Evolutionary conservation across 169 alveolate genomes (phyloP), one percentile per base, ranked within the genome.

Genomic region (Eimeria necatrix): DNA sequence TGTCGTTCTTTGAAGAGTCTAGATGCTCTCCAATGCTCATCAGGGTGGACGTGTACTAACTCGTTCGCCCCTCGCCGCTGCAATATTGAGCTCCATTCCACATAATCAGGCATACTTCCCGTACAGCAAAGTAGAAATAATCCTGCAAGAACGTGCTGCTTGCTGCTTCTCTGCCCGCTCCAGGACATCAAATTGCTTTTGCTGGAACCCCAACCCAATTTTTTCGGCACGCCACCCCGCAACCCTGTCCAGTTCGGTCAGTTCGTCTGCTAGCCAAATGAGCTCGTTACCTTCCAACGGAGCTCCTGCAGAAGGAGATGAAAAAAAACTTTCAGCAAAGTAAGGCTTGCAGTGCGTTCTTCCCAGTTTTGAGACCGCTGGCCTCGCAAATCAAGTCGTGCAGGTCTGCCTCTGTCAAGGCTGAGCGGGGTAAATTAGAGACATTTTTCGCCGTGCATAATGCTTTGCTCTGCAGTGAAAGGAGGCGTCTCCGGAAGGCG

Each of bases 401-500:
- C 20, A 32, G 41, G 41, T 2, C 41, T 32, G 41, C 41, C 41
- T 32, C n/a, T n/a, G n/a, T n/a, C 41, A 32, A 32, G 41, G 41
- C 41, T 0, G 41, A 32, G 41, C 41, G 41, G 7, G 10, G 73
- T 4, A 16, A 46, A 80, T 8, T 20, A 18, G 52, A 9, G 51
- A 20, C 51, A 48, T 4, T 18, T 26, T 80, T 80, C 52, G 53
- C 51, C 24, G 4, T 80, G 89, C 51, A 20, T 46, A 41, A 4
- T 60, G 74, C 22, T n/a, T 20, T 84, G 78, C 49, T 20, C 3
- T 84, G 74, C 78, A 84, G 92, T 52, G 92, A 84, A 60, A 76
- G 80, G 59, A 76, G 78, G 78, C 74, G 78, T 20, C 78, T 84
- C 48, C 92, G 92, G 32, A 84, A 84, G 92, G 92, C 78, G 24